Percentiles rank a stretch among this genome's conserved stretches.
Conservation (phyloP, 352 stramenopile genomes). For the Nothophytophthora sp. region DNA sequence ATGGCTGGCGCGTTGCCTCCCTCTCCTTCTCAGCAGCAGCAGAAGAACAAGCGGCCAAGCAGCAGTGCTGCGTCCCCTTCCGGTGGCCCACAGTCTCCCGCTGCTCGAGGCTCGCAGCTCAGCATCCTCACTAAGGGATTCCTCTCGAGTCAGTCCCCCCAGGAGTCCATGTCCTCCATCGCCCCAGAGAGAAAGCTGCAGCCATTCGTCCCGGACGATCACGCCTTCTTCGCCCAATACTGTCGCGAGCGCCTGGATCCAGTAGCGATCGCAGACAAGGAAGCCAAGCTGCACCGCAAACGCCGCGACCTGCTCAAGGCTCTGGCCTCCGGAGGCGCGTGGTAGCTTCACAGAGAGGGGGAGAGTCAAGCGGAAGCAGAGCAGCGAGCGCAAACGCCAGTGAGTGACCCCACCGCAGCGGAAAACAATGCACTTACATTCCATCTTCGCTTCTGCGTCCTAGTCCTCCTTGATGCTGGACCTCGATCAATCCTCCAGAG, state of each 20-base stretch:
- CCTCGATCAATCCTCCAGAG: conserved; percentile 23
- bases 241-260: conserved; percentile 19
- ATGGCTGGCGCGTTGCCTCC: conserved; percentile 12
- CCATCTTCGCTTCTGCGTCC: conserved; percentile 16
- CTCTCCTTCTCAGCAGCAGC: not conserved
- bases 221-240: conserved; percentile 26
- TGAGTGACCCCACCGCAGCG: not conserved
- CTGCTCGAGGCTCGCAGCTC: conserved; percentile 4
- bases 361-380: too few relatives aligned
- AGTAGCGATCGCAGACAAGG: conserved; percentile 22
- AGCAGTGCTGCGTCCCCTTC: conserved; percentile 1
- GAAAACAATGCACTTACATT: conserved; percentile 37
- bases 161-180: too few relatives aligned
- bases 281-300: conserved; percentile 38
- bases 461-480: conserved; percentile 9
- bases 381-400: not conserved
- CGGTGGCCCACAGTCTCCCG: not conserved
- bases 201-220: conserved; percentile 9
- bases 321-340: conserved; percentile 25
- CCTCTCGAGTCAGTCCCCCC: not conserved
- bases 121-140: not conserved
- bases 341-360: too few relatives aligned
- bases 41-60: not conserved
- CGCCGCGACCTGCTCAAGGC: conserved; percentile 51
- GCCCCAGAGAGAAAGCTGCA: too few relatives aligned